These are phyloP conservation scores for Colletotrichum tropicale DNA, from an alignment of 2,329 filamentous ascomycete genomes.

Conservation along the genomic window DNA sequence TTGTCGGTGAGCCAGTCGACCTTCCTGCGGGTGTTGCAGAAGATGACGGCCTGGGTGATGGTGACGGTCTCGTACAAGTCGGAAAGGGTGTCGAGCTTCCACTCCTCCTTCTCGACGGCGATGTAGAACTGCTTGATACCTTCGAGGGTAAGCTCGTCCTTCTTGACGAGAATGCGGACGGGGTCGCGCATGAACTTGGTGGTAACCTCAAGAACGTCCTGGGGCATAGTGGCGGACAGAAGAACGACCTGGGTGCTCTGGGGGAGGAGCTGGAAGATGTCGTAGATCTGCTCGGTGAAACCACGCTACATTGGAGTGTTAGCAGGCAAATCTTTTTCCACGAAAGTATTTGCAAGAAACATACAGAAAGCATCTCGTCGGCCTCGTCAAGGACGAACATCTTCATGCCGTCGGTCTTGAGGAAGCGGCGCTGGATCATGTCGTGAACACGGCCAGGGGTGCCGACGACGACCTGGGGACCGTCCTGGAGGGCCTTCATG, in stretches of 20 bases:
- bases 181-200: conserved; percentile 99
- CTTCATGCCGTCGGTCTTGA: conserved; percentile 98
- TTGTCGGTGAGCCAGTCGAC: conserved; percentile 99
- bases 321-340: conserved; percentile 35
- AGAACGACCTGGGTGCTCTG: conserved; percentile 99
- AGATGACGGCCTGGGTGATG: conserved; percentile 99
- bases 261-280: conserved; percentile 98
- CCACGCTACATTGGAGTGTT: conserved; percentile 66
- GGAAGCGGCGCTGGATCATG: conserved; percentile 98
- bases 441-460: conserved; percentile 98
- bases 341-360: conserved; percentile 31
- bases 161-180: conserved; percentile 98
- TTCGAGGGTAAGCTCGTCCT: conserved; percentile 98
- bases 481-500: conserved; percentile 96
- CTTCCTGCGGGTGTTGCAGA: conserved; percentile 99
- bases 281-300: conserved; percentile 99
- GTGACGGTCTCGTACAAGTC: conserved; percentile 99
- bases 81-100: conserved; percentile 99
- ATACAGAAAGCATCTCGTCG: conserved; percentile 95
- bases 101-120: conserved; percentile 99
- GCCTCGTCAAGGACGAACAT: conserved; percentile 99
- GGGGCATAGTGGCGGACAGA: conserved; percentile 96
- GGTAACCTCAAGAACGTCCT: conserved; percentile 98
- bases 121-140: conserved; percentile 99
- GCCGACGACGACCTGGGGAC: conserved; percentile 95